Base-by-base conservation (phyloP, 2,329 filamentous ascomycete species). In the Curvularia verruculosa region DNA sequence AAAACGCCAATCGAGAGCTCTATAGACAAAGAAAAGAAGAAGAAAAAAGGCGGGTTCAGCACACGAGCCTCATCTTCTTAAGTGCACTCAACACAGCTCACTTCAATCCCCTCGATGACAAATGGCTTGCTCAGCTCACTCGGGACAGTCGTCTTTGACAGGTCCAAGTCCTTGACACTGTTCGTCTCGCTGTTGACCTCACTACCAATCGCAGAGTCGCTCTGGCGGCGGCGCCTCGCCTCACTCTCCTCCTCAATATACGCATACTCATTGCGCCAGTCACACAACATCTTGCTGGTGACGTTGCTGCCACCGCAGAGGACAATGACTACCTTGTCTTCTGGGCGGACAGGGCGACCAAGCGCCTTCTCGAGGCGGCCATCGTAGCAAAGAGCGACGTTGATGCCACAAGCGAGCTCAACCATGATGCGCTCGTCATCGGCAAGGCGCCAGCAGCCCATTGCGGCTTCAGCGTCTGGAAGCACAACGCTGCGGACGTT, bases 361-460 rank as follows among this genome's bases (percentile, higher is more conserved):
- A 86, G 65, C 1, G 73, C 78, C 65, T 82, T 80, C 69, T 87
- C 83, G 68, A 96, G 71, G 39, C 84, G 76, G 0, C 84, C 86
- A 39, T 84, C 85, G 68, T 91, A 92, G 56, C 82, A 87, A 3
- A 85, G 74, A 1, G 89, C 91, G 12, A 96, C 77, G 50, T 89
- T 89, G 5, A 94, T 92, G 0, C 93, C 92, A 73, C 94, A 97
- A 0, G 92, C 87, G 34, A 89, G 81, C 79, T 98, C 94, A 3
- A 96, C 91, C 55, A 96, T 80, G 54, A 94, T 78, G 24, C 89
- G 81, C 66, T 93, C 90, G 59, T 96, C 92, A 63, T 97, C 90
- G 9, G 91, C 88, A 60, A 97, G 87, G 23, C 85, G 82, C 68
- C 89, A 87, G 52, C 89, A 90, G 2, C 88, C 92, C 77, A 88